phyloP scores from a whole-genome alignment of 805 yeast genomes.

The Metschnikowia dekortorum region DNA sequence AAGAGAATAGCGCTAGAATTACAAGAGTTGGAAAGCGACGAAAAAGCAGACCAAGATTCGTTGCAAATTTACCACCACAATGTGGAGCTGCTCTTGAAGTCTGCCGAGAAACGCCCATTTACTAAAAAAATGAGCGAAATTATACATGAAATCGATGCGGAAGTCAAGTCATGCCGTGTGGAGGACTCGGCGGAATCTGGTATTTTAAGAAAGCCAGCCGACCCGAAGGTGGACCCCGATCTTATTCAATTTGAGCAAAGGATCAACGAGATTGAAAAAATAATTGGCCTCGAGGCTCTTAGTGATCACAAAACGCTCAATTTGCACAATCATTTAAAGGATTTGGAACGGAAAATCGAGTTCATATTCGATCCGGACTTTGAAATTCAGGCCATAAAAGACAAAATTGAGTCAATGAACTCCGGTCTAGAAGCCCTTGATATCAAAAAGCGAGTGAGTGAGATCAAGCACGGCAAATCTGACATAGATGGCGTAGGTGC shows the following conservation, averaged over 20 bases:
- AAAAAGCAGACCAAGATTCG: slow-evolving; percentile 4
- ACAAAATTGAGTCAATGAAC: slow-evolving; percentile 21
- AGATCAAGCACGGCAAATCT: slow-evolving; percentile 6
- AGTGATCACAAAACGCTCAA: slow-evolving; percentile 10
- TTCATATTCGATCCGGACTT: slow-evolving; percentile 34
- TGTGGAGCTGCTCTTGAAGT: slow-evolving; percentile 3
- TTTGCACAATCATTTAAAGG: slow-evolving; percentile 26
- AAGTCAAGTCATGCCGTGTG: background rate
- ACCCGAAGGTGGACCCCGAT: background rate
- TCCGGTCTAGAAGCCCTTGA: slow-evolving; percentile 24
- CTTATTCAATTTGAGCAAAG: slow-evolving; percentile 24
- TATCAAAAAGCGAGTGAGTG: slow-evolving; percentile 18
- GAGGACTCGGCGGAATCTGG: background rate
- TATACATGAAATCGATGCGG: slow-evolving; percentile 1
- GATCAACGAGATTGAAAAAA: slow-evolving; percentile 19
- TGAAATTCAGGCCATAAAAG: slow-evolving; percentile 21
- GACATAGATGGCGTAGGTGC: background rate
- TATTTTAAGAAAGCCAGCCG: background rate
- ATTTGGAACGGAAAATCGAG: slow-evolving; percentile 29
- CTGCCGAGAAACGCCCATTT: slow-evolving; percentile 2
- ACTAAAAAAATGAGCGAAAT: background rate
- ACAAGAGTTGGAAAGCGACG: slow-evolving; percentile 26
- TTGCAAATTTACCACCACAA: background rate
- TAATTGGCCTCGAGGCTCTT: slow-evolving; percentile 17
- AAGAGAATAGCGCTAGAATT: slow-evolving; percentile 37